Percentiles rank a stretch among this genome's conserved stretches.
Evolutionary conservation across 192 early-diverging fungal genomes (phyloP).

Genomic region (Pilobolus umbonatus): DNA sequence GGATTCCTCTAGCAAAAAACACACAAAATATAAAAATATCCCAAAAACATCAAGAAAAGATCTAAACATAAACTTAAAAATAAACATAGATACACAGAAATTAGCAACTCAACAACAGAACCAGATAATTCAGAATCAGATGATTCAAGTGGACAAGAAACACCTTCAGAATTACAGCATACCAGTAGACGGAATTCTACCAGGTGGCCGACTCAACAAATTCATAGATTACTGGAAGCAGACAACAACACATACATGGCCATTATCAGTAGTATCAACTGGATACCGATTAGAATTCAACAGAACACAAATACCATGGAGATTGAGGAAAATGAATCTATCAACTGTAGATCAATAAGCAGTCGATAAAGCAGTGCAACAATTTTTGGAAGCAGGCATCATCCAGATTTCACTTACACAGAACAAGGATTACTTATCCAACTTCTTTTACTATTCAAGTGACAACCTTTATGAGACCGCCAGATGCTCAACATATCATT

Average conservation of each 20-base stretch:
- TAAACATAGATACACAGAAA: too few relatives aligned
- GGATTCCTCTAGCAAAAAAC: too few relatives aligned
- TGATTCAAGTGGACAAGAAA: too few relatives aligned
- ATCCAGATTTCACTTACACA: constrained; percentile 5
- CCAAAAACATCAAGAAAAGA: too few relatives aligned
- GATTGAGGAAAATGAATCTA: neutral
- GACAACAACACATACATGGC: neutral
- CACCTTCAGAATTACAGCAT: constrained; percentile 1
- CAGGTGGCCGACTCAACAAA: neutral
- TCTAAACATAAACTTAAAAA: too few relatives aligned
- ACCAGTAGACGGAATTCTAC: constrained; percentile 5
- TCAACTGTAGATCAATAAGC: neutral
- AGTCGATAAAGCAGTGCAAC: constrained; percentile 1
- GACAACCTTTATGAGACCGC: constrained; percentile 11
- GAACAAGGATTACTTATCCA: constrained; percentile 2
- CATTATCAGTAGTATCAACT: neutral
- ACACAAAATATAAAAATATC: too few relatives aligned
- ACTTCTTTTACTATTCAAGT: constrained; percentile 12
- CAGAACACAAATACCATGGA: neutral
- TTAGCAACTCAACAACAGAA: too few relatives aligned
- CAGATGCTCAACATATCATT: constrained; percentile 13
- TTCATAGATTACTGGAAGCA: neutral
- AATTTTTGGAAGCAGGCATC: constrained; percentile 3
- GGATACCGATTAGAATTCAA: neutral
- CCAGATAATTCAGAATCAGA: too few relatives aligned